A percentile compares a stretch with the other conserved stretches of the same genome.
These are phyloP conservation scores for Calonectria honghensis DNA, from an alignment of 2,329 filamentous ascomycete genomes.

Conservation along the genomic window DNA sequence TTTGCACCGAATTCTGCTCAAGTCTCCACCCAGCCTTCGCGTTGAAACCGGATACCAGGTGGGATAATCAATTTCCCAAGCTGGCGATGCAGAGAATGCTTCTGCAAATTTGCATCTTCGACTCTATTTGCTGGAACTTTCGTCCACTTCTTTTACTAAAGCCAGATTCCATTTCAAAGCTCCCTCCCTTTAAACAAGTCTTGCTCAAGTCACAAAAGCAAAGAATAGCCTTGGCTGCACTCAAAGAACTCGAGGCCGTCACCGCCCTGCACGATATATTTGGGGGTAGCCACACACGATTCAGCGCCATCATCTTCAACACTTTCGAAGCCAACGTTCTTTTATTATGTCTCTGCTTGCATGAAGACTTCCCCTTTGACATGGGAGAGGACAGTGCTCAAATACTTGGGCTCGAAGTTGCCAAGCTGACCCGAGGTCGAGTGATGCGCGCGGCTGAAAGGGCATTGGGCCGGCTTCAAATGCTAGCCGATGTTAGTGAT, in stretches of 20 bases:
- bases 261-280: not conserved
- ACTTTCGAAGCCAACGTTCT: not conserved
- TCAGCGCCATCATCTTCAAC: constrained; percentile 13
- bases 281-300: not conserved
- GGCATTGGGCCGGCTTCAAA: not conserved
- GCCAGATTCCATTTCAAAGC: not conserved
- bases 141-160: not conserved
- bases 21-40: not conserved
- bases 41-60: not conserved
- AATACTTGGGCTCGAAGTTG: not conserved
- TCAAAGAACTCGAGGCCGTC: not conserved
- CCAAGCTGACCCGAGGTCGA: not conserved
- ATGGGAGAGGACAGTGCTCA: not conserved
- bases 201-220: not conserved
- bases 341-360: not conserved
- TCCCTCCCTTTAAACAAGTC: not conserved
- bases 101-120: not conserved
- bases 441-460: not conserved
- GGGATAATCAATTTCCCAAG: not conserved
- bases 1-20: not conserved
- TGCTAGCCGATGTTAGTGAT: not conserved
- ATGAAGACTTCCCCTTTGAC: not conserved
- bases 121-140: constrained; percentile 4
- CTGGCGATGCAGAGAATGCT: not conserved
- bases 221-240: not conserved